Base-by-base conservation (phyloP, 129 eudicot species). In the Saposhnikovia divaricata region DNA sequence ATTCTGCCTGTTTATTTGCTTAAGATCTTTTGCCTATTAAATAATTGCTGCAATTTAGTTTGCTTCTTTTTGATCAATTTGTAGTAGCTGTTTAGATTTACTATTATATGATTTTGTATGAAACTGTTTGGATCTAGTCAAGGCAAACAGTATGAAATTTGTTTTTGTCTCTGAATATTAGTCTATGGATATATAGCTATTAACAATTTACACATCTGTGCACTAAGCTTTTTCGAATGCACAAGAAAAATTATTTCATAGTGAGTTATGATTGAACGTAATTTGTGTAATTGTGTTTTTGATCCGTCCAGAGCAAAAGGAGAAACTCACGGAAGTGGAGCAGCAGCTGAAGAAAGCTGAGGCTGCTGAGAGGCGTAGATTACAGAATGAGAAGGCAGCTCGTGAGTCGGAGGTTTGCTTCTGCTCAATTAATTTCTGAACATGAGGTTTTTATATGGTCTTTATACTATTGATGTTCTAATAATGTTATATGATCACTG, bases 321-420 rank as follows among this genome's bases (percentile, higher is more conserved):
- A 92, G 89, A 84, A 92, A 65, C 96, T 95, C 31, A 79, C 97
- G 1, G 98, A 89, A 83, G 94, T 92, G 86, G 98, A 95, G 83
- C 97, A 87, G 85, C 98, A 92, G 81, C 84, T 95, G 79, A 92
- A 92, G 89, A 95, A 90, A 86, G 96, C 89, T 7, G 98, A 95
- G 85, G 96, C 97, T 86, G 97, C 97, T 79, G 90, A 95, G 89
- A 85, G 96, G 43, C 93, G 98, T 70, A 90, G 86, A 79, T 72
- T 90, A 82, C 98, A 95, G 84, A 90, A 89, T 72, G 97, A 92
- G 88, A 95, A 95, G 87, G 98, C 98, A 39, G 97, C 96, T 76
- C 88, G 92, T 70, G 97, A 95, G 80, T 87, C 92, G 31, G 92
- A 95, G 98, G 98, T 94, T 85, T 84, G 79, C 59, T 72, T 72